Evolutionary conservation across 768 basidiomycete genomes (phyloP).

Genomic region (Pulveroboletus frians): DNA sequence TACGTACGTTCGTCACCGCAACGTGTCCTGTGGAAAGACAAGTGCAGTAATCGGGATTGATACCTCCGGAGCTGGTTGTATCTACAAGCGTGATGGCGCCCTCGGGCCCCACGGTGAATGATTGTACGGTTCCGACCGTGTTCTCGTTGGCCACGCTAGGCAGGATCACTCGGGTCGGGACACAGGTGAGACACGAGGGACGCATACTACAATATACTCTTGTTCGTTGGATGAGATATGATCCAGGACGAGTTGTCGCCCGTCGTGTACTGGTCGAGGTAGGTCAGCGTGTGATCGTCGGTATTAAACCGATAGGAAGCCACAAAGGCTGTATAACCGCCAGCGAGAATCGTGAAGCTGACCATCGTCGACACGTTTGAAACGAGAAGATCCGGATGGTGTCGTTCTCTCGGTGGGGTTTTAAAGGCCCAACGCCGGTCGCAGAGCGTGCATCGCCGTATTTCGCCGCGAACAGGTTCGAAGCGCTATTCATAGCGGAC

Average conservation of each 20-base stretch:
- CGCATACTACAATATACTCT: slow-evolving; percentile 57
- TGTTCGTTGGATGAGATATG: slow-evolving; percentile 48
- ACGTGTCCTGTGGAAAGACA: slow-evolving; percentile 53
- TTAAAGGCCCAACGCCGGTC: neutral
- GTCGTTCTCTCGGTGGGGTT: neutral
- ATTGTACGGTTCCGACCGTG: slow-evolving; percentile 43
- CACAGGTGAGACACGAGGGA: neutral
- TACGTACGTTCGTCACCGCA: slow-evolving; percentile 52
- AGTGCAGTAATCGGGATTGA: slow-evolving; percentile 45
- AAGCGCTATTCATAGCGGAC: too few species aligned
- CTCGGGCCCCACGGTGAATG: slow-evolving; percentile 44
- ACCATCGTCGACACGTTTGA: slow-evolving; percentile 43
- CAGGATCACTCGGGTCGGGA: neutral
- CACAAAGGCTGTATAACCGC: slow-evolving; percentile 57
- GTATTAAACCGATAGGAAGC: slow-evolving; percentile 61
- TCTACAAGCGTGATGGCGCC: slow-evolving; percentile 45
- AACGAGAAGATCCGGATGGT: neutral
- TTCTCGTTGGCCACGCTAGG: slow-evolving; percentile 59
- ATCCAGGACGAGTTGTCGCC: slow-evolving; percentile 59
- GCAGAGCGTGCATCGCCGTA: neutral
- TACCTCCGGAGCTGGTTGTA: slow-evolving; percentile 46
- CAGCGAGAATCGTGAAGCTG: slow-evolving; percentile 62
- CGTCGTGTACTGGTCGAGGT: slow-evolving; percentile 40
- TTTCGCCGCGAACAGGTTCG: neutral
- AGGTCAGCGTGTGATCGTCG: slow-evolving; percentile 41